Base-by-base conservation (phyloP, 495 filamentous ascomycete genomes). In the Podospora australis region DNA sequence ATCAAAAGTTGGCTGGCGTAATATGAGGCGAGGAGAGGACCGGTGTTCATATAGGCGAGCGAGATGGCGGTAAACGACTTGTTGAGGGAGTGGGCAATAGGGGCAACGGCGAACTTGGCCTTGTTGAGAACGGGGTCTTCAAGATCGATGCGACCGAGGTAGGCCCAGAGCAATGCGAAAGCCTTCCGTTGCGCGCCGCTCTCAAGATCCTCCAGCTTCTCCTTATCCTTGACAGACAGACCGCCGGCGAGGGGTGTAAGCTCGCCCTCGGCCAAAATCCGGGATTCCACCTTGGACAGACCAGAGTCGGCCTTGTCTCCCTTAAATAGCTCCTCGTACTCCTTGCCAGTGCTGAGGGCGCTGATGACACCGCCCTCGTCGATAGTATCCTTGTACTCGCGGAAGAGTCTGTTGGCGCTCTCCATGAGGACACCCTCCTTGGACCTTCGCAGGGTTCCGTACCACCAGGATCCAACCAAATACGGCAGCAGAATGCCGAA, bases 401-500 rank as follows among this genome's bases (percentile, higher is more conserved):
- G 81, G 77, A 98, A 96, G 30, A 98, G 80, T 47, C 87, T 87
- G 57, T 92, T 92, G 47, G 92, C 90, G 64, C 86, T 96, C 54
- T 89, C 87, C 46, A 95, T 82, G 29, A 95, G 74, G 24, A 97
- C 85, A 53, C 84, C 84, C 69, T 98, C 92, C 66, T 88, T 92
- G 16, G 92, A 96, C 62, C 87, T 77, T 39, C 83, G 77, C 62
- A 95, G 88, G 6, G 88, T 95, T 44, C 92, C 92, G 64, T 97
- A 98, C 92, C 92, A 98, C 92, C 92, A 98, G 26, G 83, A 86
- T 21, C 92, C 92, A 29, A 97, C 94, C 40, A 94, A 74, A 60
- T 96, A 98, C 10, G 92, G 92, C 36, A 98, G 68, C 34, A 96
- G 69, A 24, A 96, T 87, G 41, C 90, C 94, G 28, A 98, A 78